These are phyloP conservation scores for Medakamo hakoo DNA, from an alignment of 139 green algal species.

Conservation along the genomic window DNA sequence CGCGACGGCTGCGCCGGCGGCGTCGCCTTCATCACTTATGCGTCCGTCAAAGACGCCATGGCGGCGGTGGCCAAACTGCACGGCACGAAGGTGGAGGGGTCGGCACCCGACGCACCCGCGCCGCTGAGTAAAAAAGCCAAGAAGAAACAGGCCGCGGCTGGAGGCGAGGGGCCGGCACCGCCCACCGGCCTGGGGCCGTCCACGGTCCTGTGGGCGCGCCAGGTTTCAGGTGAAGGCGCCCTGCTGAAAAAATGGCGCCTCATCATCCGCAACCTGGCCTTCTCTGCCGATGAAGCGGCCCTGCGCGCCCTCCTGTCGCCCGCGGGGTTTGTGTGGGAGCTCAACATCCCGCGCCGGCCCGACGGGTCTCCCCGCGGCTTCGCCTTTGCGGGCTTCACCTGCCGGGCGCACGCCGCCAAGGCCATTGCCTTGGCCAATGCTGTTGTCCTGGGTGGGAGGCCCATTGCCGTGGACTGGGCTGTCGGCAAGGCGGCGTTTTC, in stretches of 20 bases:
- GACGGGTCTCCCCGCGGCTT: conserved; percentile 58
- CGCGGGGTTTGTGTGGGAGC: conserved; percentile 57
- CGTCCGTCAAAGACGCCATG: conserved; percentile 46
- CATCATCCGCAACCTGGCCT: conserved; percentile 82
- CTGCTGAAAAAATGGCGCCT: conserved; percentile 78
- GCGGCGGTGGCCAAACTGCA: conserved; percentile 62
- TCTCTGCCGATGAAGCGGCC: conserved; percentile 49
- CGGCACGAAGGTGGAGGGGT: conserved; percentile 1
- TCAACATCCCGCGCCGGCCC: conserved; percentile 38
- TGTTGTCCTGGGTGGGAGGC: conserved; percentile 36
- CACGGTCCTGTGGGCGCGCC: conserved; percentile 20
- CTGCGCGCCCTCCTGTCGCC: conserved; percentile 23
- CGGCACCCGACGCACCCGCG: not conserved
- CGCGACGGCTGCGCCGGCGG: conserved; percentile 59
- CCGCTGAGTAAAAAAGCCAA: not conserved
- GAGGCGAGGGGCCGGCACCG: not conserved
- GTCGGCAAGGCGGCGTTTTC: conserved; percentile 57
- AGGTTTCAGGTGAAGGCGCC: conserved; percentile 63
- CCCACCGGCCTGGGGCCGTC: not conserved
- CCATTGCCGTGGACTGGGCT: conserved; percentile 81
- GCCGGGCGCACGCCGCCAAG: conserved; percentile 40
- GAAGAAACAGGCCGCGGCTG: not conserved
- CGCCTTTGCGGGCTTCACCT: conserved; percentile 76
- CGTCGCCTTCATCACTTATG: conserved; percentile 43
- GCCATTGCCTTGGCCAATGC: conserved; percentile 68